Conservation (phyloP, 768 basidiomycete genomes). For the Lactarius sp. region DNA sequence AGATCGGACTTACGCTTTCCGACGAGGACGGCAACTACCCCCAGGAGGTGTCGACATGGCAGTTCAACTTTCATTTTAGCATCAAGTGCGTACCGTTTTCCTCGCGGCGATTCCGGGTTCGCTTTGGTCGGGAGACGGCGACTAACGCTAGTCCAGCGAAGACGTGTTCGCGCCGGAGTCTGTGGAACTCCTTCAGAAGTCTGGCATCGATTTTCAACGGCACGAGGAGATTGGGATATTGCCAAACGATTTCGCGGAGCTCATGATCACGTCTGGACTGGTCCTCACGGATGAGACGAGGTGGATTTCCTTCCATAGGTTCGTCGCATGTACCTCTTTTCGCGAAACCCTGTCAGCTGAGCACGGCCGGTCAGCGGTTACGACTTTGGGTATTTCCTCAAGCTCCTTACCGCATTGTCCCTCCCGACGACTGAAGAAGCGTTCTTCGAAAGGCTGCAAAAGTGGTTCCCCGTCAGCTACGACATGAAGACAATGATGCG, state of each 20-base stretch:
- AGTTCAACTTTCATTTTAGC: constrained; percentile 97
- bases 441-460: constrained; percentile 81
- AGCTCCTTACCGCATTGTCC: constrained; percentile 80
- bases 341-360: neutral
- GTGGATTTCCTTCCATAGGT: constrained; percentile 99
- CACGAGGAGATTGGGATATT: constrained; percentile 89
- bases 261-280: constrained; percentile 94
- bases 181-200: constrained; percentile 89
- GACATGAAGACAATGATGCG: constrained; percentile 98
- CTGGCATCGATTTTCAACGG: constrained; percentile 92
- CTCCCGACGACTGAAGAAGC: constrained; percentile 84
- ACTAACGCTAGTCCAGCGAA: constrained; percentile 48
- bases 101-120: neutral
- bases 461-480: constrained; percentile 95
- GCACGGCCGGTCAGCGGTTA: constrained; percentile 63
- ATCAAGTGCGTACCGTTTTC: constrained; percentile 55
- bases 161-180: constrained; percentile 99
- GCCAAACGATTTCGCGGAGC: constrained; percentile 93
- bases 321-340: constrained; percentile 31
- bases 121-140: neutral
- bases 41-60: constrained; percentile 91
- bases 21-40: constrained; percentile 93
- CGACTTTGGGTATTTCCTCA: constrained; percentile 98
- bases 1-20: constrained; percentile 91
- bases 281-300: constrained; percentile 83